Conservation (phyloP, 306 rosid species). For the Castanospermum australe region DNA sequence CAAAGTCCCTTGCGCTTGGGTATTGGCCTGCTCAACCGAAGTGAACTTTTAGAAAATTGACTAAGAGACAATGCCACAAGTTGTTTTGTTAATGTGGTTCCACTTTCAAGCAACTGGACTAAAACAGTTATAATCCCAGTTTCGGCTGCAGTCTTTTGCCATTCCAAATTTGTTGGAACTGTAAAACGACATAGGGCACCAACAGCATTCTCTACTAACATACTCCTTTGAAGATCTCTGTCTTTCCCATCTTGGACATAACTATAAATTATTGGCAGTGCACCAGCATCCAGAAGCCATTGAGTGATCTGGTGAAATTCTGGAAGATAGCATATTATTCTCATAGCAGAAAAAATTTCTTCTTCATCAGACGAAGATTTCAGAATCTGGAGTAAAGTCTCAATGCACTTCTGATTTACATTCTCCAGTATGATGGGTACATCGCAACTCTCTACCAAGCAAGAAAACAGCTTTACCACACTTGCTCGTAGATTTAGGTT, state of each 20-base stretch:
- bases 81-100: constrained; percentile 64
- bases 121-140: constrained; percentile 59
- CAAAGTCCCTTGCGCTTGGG: constrained; percentile 56
- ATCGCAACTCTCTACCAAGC: constrained; percentile 53
- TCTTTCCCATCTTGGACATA: constrained; percentile 38
- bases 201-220: constrained; percentile 55
- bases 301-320: constrained; percentile 51
- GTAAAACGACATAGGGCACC: constrained; percentile 68
- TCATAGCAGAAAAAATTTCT: constrained; percentile 70
- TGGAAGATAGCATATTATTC: constrained; percentile 66
- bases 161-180: constrained; percentile 53
- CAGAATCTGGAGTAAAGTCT: constrained; percentile 59
- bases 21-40: constrained; percentile 41
- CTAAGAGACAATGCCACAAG: constrained; percentile 62
- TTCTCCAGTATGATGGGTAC: constrained; percentile 51
- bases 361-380: constrained; percentile 59
- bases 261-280: constrained; percentile 43
- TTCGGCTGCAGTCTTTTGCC: constrained; percentile 69
- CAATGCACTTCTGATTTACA: constrained; percentile 56
- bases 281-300: constrained; percentile 64
- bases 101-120: constrained; percentile 63
- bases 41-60: constrained; percentile 64
- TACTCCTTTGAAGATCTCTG: constrained; percentile 42
- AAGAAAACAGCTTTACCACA: constrained; percentile 65
- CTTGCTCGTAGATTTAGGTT: constrained; percentile 57